These are phyloP conservation scores for Nymphaea colorata DNA, from an alignment of 164 flowering plant genomes.

Conservation along the genomic window DNA sequence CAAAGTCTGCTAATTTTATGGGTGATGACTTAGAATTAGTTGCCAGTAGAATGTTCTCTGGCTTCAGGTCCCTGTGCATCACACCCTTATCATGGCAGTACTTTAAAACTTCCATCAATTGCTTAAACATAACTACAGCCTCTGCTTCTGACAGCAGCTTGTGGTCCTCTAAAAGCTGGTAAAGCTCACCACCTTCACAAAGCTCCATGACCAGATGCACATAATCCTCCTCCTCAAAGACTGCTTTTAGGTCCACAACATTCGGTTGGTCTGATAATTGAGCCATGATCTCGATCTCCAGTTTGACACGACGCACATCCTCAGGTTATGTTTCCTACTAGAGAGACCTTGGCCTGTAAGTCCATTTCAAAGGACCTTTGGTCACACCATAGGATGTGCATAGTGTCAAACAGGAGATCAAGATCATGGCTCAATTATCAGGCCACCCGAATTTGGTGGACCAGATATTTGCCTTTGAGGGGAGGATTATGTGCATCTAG, in stretches of 20 bases:
- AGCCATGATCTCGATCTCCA: conserved; percentile 53
- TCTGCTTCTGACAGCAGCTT: conserved; percentile 31
- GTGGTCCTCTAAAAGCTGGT: conserved; percentile 34
- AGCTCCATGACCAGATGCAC: conserved; percentile 60
- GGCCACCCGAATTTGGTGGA: conserved; percentile 56
- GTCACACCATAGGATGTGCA: conserved; percentile 31
- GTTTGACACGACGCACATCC: conserved; percentile 36
- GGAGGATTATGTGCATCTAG: conserved; percentile 40
- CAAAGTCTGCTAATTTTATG: conserved; percentile 52
- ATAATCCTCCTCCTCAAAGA: conserved; percentile 42
- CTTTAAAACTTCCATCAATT: conserved; percentile 38
- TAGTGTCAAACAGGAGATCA: conserved; percentile 45
- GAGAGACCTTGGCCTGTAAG: conserved; percentile 45
- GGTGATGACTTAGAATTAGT: conserved; percentile 32
- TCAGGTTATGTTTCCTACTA: conserved; percentile 16
- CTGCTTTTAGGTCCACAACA: conserved; percentile 45
- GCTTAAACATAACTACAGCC: conserved; percentile 29
- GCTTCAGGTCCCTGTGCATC: conserved; percentile 57
- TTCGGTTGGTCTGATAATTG: conserved; percentile 51
- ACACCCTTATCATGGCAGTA: conserved; percentile 51
- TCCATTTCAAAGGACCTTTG: conserved; percentile 45
- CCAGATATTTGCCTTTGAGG: conserved; percentile 47
- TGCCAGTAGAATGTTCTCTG: conserved; percentile 48
- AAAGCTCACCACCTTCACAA: conserved; percentile 62
- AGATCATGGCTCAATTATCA: conserved; percentile 44